phyloP scores from a whole-genome alignment of 805 yeast species.

The Clavispora fructus region DNA sequence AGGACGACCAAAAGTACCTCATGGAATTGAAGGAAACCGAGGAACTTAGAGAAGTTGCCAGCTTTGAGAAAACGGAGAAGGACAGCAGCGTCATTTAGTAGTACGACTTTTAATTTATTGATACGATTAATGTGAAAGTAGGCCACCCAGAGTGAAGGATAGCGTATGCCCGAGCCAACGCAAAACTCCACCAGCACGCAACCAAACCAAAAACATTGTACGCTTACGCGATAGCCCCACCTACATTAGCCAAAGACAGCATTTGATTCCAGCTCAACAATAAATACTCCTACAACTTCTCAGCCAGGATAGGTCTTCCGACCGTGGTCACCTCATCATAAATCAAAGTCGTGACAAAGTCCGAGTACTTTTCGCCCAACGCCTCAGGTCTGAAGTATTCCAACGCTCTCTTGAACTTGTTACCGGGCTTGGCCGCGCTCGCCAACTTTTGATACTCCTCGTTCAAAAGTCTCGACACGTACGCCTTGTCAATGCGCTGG shows the following conservation, averaged over 20 bases:
- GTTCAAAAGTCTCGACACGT: slow-evolving; percentile 51
- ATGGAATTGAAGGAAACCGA: background rate
- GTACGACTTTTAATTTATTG: background rate
- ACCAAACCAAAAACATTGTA: too few species aligned
- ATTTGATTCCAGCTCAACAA: background rate
- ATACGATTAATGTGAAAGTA: background rate
- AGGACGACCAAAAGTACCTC: background rate
- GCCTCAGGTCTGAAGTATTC: slow-evolving; percentile 69
- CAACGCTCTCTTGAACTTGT: slow-evolving; percentile 66
- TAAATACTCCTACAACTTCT: slow-evolving; percentile 29
- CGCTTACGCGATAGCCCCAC: too few species aligned
- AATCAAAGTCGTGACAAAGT: slow-evolving; percentile 70
- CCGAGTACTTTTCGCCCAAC: slow-evolving; percentile 66
- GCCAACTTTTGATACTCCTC: slow-evolving; percentile 56
- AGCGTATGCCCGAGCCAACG: too few species aligned
- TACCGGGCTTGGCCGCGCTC: slow-evolving; percentile 46
- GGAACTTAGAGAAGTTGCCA: background rate
- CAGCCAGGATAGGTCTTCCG: slow-evolving; percentile 39
- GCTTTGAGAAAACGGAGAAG: slow-evolving; percentile 2
- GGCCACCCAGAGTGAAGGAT: too few species aligned
- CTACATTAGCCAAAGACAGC: background rate
- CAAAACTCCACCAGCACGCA: too few species aligned
- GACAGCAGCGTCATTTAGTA: background rate
- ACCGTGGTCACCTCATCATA: slow-evolving; percentile 66
- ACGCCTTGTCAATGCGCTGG: slow-evolving; percentile 52